phyloP scores from a whole-genome alignment of 108 stramenopile species.

The Pseudonitzschia pungens region DNA sequence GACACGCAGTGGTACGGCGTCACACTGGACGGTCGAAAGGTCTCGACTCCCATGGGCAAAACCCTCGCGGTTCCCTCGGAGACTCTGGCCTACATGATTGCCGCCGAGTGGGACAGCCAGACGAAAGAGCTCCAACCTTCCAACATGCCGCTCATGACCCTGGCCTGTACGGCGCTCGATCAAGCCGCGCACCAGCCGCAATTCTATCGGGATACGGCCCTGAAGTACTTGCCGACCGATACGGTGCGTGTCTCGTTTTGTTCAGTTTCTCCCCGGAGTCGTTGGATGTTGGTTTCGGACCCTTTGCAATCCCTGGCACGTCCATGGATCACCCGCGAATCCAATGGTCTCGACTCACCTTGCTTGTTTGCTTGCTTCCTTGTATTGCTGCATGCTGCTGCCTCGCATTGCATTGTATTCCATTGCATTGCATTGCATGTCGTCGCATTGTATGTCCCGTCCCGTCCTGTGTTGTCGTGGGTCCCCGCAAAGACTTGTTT shows the following conservation, averaged over 20 bases:
- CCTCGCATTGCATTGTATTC: constrained; percentile 20
- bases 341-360: background rate
- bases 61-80: constrained; percentile 72
- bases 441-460: no score
- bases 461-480: no score
- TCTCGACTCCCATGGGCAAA: constrained; percentile 81
- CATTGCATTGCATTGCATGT: no score
- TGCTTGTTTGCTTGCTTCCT: background rate
- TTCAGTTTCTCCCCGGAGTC: no score
- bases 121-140: constrained; percentile 73
- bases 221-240: constrained; percentile 86
- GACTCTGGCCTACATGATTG: constrained; percentile 80
- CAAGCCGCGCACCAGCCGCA: constrained; percentile 63
- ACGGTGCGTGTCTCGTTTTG: no score
- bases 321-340: background rate
- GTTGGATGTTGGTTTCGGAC: background rate
- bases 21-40: constrained; percentile 69
- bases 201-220: constrained; percentile 39
- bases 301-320: no score
- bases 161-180: constrained; percentile 90
- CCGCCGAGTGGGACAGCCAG: constrained; percentile 95
- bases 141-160: constrained; percentile 97
- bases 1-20: constrained; percentile 63
- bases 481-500: constrained; percentile 62
- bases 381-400: no score